phyloP scores from a whole-genome alignment of 495 filamentous ascomycete species.

The Neurospora terricola region DNA sequence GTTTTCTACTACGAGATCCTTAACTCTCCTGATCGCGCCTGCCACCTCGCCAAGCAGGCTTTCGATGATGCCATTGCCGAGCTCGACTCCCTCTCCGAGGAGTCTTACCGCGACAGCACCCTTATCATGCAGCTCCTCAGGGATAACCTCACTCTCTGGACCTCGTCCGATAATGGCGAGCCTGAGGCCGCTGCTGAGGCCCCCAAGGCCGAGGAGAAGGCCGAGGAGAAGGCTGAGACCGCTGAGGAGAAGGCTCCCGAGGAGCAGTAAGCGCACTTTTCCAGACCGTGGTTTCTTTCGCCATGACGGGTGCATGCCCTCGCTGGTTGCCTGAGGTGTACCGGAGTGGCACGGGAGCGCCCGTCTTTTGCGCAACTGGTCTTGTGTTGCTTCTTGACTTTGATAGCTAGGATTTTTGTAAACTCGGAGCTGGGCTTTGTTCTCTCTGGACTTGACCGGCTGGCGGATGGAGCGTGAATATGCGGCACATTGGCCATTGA shows the following conservation, averaged over 20 bases:
- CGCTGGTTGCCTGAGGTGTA: slow-evolving; percentile 4
- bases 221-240: slow-evolving; percentile 42
- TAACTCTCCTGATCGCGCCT: slow-evolving; percentile 97
- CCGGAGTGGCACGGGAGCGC: neutral
- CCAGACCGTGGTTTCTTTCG: slow-evolving; percentile 5
- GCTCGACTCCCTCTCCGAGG: slow-evolving; percentile 96
- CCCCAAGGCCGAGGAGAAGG: slow-evolving; percentile 56
- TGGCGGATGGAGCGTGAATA: slow-evolving; percentile 11
- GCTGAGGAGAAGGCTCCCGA: slow-evolving; percentile 43
- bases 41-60: slow-evolving; percentile 97
- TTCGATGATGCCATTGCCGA: slow-evolving; percentile 99
- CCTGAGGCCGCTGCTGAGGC: slow-evolving; percentile 54
- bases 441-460: slow-evolving; percentile 4
- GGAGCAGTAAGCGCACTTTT: slow-evolving; percentile 18
- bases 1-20: slow-evolving; percentile 99
- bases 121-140: slow-evolving; percentile 99
- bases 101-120: slow-evolving; percentile 99
- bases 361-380: slow-evolving; percentile 7
- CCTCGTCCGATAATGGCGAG: slow-evolving; percentile 86
- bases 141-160: slow-evolving; percentile 99
- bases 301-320: slow-evolving; percentile 4
- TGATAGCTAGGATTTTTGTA: neutral
- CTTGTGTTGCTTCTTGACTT: slow-evolving; percentile 6
- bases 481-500: slow-evolving; percentile 15
- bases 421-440: slow-evolving; percentile 5